A percentile compares a stretch with the other conserved stretches of the same genome.
These are phyloP conservation scores for Adenanthera pavonina DNA, from an alignment of 306 rosid genomes.

Conservation along the genomic window DNA sequence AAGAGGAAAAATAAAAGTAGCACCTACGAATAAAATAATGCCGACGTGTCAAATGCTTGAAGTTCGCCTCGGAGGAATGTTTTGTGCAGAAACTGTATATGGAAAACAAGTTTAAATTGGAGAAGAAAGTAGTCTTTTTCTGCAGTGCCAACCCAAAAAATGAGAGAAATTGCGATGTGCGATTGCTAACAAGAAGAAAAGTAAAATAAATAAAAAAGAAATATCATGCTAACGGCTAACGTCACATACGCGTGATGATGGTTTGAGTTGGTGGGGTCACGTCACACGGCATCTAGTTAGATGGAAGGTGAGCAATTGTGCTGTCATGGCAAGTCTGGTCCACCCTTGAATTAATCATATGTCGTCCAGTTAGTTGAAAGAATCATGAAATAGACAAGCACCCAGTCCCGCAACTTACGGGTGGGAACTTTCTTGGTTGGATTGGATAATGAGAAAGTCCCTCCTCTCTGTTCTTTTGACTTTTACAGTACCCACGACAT, in stretches of 20 bases:
- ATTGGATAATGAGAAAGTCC: slow-evolving; percentile 35
- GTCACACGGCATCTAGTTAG: slow-evolving; percentile 15
- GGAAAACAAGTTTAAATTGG: slow-evolving; percentile 25
- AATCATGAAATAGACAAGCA: slow-evolving; percentile 7
- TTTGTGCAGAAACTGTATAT: background rate
- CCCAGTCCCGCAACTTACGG: slow-evolving; percentile 46
- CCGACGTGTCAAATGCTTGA: slow-evolving; percentile 43
- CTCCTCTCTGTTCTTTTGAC: slow-evolving; percentile 4
- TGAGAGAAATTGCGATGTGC: background rate
- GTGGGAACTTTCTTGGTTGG: slow-evolving; percentile 27
- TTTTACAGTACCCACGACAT: slow-evolving; percentile 8
- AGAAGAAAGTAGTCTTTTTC: background rate
- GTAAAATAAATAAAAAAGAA: background rate
- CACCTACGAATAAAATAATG: slow-evolving; percentile 48
- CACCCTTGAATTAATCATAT: background rate
- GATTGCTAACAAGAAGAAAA: background rate
- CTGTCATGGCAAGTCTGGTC: background rate
- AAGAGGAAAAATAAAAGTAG: background rate
- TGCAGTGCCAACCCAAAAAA: background rate
- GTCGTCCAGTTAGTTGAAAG: background rate
- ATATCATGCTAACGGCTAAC: background rate
- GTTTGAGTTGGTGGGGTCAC: background rate
- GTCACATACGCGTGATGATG: background rate
- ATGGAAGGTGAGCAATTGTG: slow-evolving; percentile 1
- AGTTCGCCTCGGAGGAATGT: slow-evolving; percentile 43